These are phyloP conservation scores for Corrigiola litoralis DNA, from an alignment of 179 eudicot genomes.

Conservation along the genomic window DNA sequence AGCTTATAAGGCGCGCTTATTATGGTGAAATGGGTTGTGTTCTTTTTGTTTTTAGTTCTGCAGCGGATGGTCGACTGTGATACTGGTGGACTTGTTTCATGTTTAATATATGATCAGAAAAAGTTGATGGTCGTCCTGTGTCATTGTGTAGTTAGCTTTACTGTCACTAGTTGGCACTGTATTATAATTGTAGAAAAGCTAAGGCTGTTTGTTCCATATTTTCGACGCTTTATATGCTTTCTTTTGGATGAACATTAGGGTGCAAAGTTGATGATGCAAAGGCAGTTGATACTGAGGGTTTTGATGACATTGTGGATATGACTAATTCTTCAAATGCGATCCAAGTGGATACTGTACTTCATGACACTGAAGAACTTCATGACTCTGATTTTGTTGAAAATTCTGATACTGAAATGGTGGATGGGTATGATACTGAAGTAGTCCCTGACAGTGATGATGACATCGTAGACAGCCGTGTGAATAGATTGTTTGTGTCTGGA, in stretches of 20 bases:
- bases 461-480: constrained; percentile 10
- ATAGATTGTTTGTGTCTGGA: background rate
- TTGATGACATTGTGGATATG: constrained; percentile 13
- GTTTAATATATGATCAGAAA: too few relatives aligned
- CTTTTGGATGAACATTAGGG: constrained; percentile 11
- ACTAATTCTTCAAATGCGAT: constrained; percentile 13
- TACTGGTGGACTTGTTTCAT: too few relatives aligned
- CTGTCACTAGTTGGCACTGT: too few relatives aligned
- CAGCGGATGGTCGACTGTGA: too few relatives aligned
- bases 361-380: constrained; percentile 42
- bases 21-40: too few relatives aligned
- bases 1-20: too few relatives aligned
- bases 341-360: constrained; percentile 17
- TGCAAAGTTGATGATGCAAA: constrained; percentile 2
- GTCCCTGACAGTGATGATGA: constrained; percentile 76
- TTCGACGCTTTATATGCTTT: background rate
- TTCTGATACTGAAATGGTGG: constrained; percentile 24
- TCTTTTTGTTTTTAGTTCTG: too few relatives aligned
- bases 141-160: too few relatives aligned
- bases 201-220: too few relatives aligned
- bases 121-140: too few relatives aligned
- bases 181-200: too few relatives aligned
- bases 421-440: constrained; percentile 35
- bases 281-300: constrained; percentile 14
- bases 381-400: constrained; percentile 24